Percentiles rank a stretch among this genome's conserved stretches.
phyloP scores from a whole-genome alignment of 768 basidiomycete species.

The Phlegmacium glaucopus region DNA sequence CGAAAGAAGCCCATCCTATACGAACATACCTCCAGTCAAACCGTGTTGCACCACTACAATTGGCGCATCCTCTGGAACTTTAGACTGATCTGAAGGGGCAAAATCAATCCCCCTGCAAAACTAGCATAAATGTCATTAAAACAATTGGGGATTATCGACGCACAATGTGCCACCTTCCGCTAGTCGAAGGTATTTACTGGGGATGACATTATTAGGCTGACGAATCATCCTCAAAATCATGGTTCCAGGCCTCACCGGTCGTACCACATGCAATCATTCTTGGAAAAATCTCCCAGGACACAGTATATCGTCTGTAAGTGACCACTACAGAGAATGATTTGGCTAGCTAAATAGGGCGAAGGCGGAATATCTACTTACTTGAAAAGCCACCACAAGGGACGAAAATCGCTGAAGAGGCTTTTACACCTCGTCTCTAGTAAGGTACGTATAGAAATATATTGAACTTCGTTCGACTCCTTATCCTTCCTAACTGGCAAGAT shows the following conservation, averaged over 20 bases:
- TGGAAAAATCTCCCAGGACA: constrained; percentile 58
- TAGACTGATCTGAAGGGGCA: constrained; percentile 42
- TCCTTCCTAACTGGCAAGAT: constrained; percentile 30
- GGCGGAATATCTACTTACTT: constrained; percentile 34
- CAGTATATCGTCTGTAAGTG: constrained; percentile 64
- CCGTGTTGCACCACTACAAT: constrained; percentile 59
- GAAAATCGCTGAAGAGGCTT: constrained; percentile 39
- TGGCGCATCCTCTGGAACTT: constrained; percentile 38
- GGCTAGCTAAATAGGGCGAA: not conserved
- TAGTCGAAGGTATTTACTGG: constrained; percentile 45
- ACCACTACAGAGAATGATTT: constrained; percentile 35
- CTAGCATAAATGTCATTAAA: not conserved
- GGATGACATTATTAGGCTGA: not conserved
- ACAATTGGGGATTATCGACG: constrained; percentile 15
- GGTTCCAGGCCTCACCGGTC: constrained; percentile 36
- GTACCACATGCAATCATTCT: constrained; percentile 52
- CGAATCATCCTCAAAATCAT: not conserved
- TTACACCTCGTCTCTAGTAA: constrained; percentile 40
- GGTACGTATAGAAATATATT: constrained; percentile 34
- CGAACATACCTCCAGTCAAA: constrained; percentile 44
- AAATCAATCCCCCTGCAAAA: constrained; percentile 61
- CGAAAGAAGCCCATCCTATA: not conserved
- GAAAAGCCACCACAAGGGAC: constrained; percentile 47
- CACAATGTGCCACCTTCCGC: constrained; percentile 67
- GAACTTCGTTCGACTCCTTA: constrained; percentile 26